Conservation (phyloP, 768 basidiomycete species). For the Boletus rubropictus region DNA sequence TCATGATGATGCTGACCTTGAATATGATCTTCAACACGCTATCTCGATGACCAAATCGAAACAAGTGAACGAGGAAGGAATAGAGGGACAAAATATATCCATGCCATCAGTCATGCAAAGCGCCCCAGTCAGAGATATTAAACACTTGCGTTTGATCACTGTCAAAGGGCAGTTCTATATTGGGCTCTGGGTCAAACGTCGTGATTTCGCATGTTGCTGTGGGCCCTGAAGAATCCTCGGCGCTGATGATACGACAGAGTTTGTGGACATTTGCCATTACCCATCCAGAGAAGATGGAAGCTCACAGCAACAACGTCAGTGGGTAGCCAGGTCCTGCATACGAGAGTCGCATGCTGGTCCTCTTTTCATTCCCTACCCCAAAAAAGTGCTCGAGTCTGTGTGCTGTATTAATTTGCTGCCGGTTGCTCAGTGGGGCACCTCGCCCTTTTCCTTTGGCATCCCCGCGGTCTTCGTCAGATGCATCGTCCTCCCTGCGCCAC, state of each 20-base stretch:
- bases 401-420: slow-evolving; percentile 13
- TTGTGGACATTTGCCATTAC: slow-evolving; percentile 2
- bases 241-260: slow-evolving; percentile 35
- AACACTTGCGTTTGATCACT: slow-evolving; percentile 48
- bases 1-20: slow-evolving; percentile 44
- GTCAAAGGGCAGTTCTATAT: slow-evolving; percentile 76
- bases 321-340: slow-evolving; percentile 78
- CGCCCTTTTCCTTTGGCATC: slow-evolving; percentile 31
- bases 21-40: slow-evolving; percentile 81
- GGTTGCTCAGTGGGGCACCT: slow-evolving; percentile 8
- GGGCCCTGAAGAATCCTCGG: slow-evolving; percentile 74
- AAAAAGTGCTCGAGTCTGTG: slow-evolving; percentile 54
- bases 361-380: slow-evolving; percentile 46
- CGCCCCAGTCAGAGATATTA: neutral
- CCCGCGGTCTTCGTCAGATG: slow-evolving; percentile 36
- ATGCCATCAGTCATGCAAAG: slow-evolving; percentile 7
- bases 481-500: slow-evolving; percentile 46
- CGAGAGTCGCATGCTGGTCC: slow-evolving; percentile 80
- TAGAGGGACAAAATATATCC: neutral
- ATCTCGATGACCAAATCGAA: slow-evolving; percentile 1
- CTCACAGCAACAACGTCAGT: slow-evolving; percentile 73
- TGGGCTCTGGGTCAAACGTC: slow-evolving; percentile 79
- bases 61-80: neutral
- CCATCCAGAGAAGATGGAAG: slow-evolving; percentile 10
- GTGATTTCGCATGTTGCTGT: slow-evolving; percentile 84